Percentiles rank a stretch among this genome's conserved stretches.
Conservation (phyloP, 2,329 filamentous ascomycete species). For the Xylaria digitata region DNA sequence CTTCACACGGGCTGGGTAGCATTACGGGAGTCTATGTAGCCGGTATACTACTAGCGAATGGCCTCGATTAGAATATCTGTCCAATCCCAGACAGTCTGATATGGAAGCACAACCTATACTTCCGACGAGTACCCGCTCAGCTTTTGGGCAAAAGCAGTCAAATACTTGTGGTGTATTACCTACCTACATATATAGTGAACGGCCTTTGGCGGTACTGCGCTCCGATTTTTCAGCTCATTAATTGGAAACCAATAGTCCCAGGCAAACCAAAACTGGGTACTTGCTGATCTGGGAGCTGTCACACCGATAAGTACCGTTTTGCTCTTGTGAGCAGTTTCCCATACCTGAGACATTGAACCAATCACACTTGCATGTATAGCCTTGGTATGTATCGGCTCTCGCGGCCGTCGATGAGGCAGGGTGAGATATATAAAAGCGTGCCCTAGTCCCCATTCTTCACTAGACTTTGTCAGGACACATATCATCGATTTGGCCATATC, state of each 20-base stretch:
- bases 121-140: constrained; percentile 15
- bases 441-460: constrained; percentile 6
- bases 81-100: constrained; percentile 5
- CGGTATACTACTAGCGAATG: background rate
- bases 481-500: background rate
- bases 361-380: constrained; percentile 31
- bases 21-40: constrained; percentile 1
- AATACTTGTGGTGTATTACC: background rate
- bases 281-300: constrained; percentile 16
- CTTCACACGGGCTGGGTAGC: constrained; percentile 3
- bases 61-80: background rate
- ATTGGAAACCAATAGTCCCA: constrained; percentile 6
- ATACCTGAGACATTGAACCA: constrained; percentile 32
- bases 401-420: constrained; percentile 16
- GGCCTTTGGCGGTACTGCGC: background rate
- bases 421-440: constrained; percentile 29
- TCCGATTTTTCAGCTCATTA: constrained; percentile 19
- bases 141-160: background rate
- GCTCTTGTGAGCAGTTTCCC: constrained; percentile 29
- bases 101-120: constrained; percentile 25
- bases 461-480: constrained; percentile 9
- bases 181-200: background rate
- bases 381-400: constrained; percentile 25
- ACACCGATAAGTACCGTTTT: constrained; percentile 23
- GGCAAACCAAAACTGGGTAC: constrained; percentile 10